A percentile compares a stretch with the other conserved stretches of the same genome.
These are phyloP conservation scores for Forsythia viridissima DNA, from an alignment of 257 asterid genomes.

Conservation along the genomic window DNA sequence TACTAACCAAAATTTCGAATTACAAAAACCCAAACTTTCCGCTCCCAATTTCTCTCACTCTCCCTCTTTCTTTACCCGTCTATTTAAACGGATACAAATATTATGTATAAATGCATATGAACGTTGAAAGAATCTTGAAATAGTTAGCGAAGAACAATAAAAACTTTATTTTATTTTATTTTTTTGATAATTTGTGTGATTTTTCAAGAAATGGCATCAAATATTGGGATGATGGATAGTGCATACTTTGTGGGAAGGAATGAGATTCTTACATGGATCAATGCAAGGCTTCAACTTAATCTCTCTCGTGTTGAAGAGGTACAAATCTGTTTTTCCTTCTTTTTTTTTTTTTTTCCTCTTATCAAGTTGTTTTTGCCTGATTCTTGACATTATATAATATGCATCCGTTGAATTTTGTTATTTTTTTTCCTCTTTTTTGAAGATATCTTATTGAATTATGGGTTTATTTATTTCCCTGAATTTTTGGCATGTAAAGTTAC, in stretches of 20 bases:
- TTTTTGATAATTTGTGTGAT: background rate
- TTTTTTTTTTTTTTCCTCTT: background rate
- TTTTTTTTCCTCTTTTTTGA: background rate
- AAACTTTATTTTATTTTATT: conserved; percentile 14
- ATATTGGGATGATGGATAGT: conserved; percentile 89
- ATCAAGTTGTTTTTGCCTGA: too few species aligned
- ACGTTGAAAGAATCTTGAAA: conserved; percentile 21
- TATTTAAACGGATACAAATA: conserved; percentile 5
- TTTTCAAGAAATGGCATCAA: conserved; percentile 59
- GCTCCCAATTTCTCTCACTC: conserved; percentile 24
- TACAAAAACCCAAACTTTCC: conserved; percentile 35
- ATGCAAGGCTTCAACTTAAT: conserved; percentile 75
- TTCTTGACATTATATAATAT: background rate
- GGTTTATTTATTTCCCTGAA: background rate
- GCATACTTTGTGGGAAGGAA: conserved; percentile 91
- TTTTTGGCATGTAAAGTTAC: background rate
- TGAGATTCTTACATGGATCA: conserved; percentile 85
- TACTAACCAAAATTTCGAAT: conserved; percentile 39
- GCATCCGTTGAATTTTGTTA: background rate
- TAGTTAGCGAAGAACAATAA: conserved; percentile 6
- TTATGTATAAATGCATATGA: background rate
- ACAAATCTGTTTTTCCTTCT: conserved; percentile 6
- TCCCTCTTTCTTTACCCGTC: background rate
- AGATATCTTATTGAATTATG: background rate
- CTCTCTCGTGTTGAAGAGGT: conserved; percentile 93